These are phyloP conservation scores for Neofusicoccum kwambonambiense DNA, from an alignment of 2,329 filamentous ascomycete genomes.

Conservation along the genomic window DNA sequence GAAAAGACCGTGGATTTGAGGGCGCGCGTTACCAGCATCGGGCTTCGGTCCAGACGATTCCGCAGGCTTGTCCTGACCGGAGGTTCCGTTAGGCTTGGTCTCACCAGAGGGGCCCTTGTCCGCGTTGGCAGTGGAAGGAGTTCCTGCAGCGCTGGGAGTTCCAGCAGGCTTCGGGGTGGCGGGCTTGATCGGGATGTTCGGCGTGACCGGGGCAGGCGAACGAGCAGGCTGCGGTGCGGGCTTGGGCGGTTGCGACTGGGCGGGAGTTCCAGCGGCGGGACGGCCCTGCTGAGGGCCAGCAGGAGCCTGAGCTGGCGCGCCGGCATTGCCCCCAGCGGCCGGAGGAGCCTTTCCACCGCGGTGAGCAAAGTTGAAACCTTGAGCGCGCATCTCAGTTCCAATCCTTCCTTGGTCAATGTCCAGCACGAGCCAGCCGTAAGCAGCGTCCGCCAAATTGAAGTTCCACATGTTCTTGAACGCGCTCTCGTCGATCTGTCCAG, in stretches of 20 bases:
- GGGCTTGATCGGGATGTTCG: constrained; percentile 50
- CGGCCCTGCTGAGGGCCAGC: constrained; percentile 25
- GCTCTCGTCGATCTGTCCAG: constrained; percentile 93
- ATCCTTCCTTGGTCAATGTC: constrained; percentile 95
- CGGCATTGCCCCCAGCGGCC: constrained; percentile 29
- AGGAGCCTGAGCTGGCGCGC: constrained; percentile 24
- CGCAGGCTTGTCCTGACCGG: constrained; percentile 38
- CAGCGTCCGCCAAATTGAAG: constrained; percentile 96
- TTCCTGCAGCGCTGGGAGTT: constrained; percentile 29
- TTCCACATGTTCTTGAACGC: constrained; percentile 99
- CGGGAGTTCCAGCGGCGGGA: constrained; percentile 35
- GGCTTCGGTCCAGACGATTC: constrained; percentile 40
- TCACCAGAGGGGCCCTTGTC: constrained; percentile 44
- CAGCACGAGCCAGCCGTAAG: constrained; percentile 92
- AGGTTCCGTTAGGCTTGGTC: constrained; percentile 51
- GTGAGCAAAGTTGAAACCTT: constrained; percentile 99
- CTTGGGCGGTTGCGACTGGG: constrained; percentile 41
- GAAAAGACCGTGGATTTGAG: constrained; percentile 78
- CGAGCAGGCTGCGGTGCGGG: constrained; percentile 36
- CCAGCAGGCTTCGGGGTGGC: constrained; percentile 48
- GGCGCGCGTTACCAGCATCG: constrained; percentile 50
- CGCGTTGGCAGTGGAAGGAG: constrained; percentile 20
- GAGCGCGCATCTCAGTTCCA: constrained; percentile 96
- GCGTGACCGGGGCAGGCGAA: constrained; percentile 42
- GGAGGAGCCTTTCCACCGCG: constrained; percentile 69